Evolutionary conservation across 768 basidiomycete genomes (phyloP).

Genomic region (Serendipita sp.): DNA sequence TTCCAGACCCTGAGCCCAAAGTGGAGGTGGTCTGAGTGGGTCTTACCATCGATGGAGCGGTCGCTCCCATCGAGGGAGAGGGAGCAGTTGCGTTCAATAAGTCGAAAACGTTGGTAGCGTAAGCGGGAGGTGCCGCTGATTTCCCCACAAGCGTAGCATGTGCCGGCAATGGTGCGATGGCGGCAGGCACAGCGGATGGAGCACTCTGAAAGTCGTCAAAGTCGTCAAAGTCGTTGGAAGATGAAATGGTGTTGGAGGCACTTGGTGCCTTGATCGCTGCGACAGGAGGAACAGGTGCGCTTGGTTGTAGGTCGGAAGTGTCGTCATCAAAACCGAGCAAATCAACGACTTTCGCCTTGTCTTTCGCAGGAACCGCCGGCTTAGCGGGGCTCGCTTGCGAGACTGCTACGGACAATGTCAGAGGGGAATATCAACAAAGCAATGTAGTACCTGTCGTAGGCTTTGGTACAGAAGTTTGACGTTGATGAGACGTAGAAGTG

Average conservation of each 20-base stretch:
- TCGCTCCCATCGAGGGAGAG: neutral
- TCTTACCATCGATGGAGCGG: conserved; percentile 6
- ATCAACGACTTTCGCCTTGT: conserved; percentile 37
- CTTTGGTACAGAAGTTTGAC: conserved; percentile 17
- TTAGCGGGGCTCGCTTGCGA: neutral
- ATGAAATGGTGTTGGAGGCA: neutral
- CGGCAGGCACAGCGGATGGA: conserved; percentile 30
- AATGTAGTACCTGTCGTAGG: conserved; percentile 17
- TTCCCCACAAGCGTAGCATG: conserved; percentile 13
- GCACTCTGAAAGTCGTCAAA: conserved; percentile 69
- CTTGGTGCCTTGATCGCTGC: conserved; percentile 40
- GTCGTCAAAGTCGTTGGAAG: conserved; percentile 32
- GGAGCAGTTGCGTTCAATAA: neutral
- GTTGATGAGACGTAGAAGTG: conserved; percentile 21
- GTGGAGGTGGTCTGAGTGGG: neutral
- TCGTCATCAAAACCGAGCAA: conserved; percentile 67
- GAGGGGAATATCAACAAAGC: conserved; percentile 15
- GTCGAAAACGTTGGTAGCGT: conserved; percentile 7
- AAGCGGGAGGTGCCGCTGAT: conserved; percentile 1
- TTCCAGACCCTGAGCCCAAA: neutral
- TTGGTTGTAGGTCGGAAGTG: conserved; percentile 20
- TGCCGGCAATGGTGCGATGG: conserved; percentile 26
- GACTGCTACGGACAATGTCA: conserved; percentile 19
- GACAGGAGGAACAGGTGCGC: conserved; percentile 20
- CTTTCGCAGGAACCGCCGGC: conserved; percentile 19